Percentiles rank a stretch among this genome's conserved stretches.
phyloP scores from a whole-genome alignment of 2,329 filamentous ascomycete species.

The Arthroderma sp. region DNA sequence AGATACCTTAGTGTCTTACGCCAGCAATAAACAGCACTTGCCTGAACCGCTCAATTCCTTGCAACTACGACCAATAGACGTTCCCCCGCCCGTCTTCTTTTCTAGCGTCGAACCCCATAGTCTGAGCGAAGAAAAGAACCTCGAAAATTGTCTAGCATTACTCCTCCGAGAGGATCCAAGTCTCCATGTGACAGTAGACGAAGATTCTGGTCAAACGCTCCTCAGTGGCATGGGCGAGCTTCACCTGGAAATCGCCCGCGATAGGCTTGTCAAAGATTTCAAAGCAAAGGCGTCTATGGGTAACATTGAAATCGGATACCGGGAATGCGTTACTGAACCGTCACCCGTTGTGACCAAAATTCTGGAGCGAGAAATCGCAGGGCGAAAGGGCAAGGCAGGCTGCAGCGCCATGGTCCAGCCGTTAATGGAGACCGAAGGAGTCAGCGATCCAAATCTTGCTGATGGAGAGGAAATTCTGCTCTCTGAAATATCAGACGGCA shows the following conservation, averaged over 20 bases:
- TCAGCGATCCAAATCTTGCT: neutral
- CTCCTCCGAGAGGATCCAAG: slow-evolving; percentile 87
- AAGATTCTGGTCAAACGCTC: slow-evolving; percentile 85
- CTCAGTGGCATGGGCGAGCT: slow-evolving; percentile 93
- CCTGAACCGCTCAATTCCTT: slow-evolving; percentile 57
- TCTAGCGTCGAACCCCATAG: slow-evolving; percentile 78
- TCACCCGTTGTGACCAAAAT: slow-evolving; percentile 46
- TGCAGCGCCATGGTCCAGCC: slow-evolving; percentile 59
- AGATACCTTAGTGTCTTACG: slow-evolving; percentile 73
- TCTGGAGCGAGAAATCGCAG: slow-evolving; percentile 69
- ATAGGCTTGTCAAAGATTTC: slow-evolving; percentile 77
- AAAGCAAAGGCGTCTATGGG: slow-evolving; percentile 78
- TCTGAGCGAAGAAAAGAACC: slow-evolving; percentile 62
- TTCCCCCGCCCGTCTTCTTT: slow-evolving; percentile 91
- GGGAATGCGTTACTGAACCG: slow-evolving; percentile 57
- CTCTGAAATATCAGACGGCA: slow-evolving; percentile 49
- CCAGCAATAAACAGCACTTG: slow-evolving; percentile 49
- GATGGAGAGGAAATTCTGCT: slow-evolving; percentile 21
- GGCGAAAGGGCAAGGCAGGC: slow-evolving; percentile 63
- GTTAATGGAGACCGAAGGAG: slow-evolving; percentile 22
- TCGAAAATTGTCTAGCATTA: slow-evolving; percentile 62
- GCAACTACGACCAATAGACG: slow-evolving; percentile 74
- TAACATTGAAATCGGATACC: slow-evolving; percentile 87
- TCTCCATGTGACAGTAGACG: slow-evolving; percentile 67
- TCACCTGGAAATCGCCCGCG: slow-evolving; percentile 82